Conservation (phyloP, 768 basidiomycete genomes). For the Boletus speciosus region DNA sequence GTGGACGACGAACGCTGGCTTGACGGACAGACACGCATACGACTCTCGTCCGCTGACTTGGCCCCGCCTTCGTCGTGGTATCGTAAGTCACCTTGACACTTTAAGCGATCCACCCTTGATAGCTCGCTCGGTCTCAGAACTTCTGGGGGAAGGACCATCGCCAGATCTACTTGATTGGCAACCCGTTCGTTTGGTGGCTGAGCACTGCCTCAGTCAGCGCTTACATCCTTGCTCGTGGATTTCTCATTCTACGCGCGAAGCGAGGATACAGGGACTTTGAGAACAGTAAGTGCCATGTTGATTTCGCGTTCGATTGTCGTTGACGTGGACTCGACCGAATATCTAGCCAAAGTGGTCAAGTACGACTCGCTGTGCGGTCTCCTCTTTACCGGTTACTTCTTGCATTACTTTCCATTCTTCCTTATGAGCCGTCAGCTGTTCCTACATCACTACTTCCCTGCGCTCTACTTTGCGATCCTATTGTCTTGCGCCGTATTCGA, state of each 20-base stretch:
- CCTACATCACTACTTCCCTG: constrained; percentile 97
- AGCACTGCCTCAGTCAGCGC: constrained; percentile 66
- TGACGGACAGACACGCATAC: constrained; percentile 92
- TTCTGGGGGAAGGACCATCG: constrained; percentile 98
- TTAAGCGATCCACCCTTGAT: background rate
- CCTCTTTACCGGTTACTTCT: constrained; percentile 84
- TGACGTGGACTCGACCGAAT: background rate
- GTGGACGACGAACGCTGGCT: constrained; percentile 95
- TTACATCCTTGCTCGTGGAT: constrained; percentile 67
- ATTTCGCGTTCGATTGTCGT: background rate
- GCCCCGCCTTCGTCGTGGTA: constrained; percentile 90
- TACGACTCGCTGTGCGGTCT: constrained; percentile 91
- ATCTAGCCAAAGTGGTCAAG: constrained; percentile 79
- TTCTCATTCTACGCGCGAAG: constrained; percentile 85
- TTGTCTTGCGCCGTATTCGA: constrained; percentile 79
- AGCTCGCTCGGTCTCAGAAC: constrained; percentile 50
- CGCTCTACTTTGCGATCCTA: constrained; percentile 90
- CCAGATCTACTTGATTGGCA: constrained; percentile 94
- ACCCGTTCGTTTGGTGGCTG: constrained; percentile 90
- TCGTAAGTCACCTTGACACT: constrained; percentile 53
- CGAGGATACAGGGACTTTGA: constrained; percentile 91
- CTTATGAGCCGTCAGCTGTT: constrained; percentile 97
- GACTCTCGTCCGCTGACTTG: constrained; percentile 92
- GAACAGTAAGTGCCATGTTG: constrained; percentile 57
- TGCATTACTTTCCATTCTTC: constrained; percentile 98